These are phyloP conservation scores for Zygnema cylindricum DNA, from an alignment of 139 green algal genomes.

Conservation along the genomic window DNA sequence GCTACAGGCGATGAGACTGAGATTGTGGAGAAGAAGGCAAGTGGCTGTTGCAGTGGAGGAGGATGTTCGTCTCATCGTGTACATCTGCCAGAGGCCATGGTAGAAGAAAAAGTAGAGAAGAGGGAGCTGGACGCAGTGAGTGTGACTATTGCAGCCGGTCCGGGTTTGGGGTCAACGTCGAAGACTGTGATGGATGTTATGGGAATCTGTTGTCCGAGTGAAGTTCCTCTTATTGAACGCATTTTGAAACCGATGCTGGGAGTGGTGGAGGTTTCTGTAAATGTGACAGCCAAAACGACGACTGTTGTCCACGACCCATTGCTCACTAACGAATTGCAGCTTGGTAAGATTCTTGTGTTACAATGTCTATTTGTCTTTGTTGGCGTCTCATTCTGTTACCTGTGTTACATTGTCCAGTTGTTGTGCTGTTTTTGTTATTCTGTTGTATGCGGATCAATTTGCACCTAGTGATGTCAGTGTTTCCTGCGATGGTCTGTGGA, in stretches of 20 bases:
- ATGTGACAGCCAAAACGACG: slow-evolving; percentile 72
- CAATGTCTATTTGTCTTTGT: no score
- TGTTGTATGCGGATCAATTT: no score
- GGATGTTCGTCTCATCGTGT: not conserved
- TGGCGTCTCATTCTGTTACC: no score
- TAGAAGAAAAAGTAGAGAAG: not conserved
- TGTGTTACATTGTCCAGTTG: no score
- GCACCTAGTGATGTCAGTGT: no score
- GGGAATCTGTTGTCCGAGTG: slow-evolving; percentile 78
- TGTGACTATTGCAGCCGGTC: not conserved
- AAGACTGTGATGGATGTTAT: slow-evolving; percentile 52
- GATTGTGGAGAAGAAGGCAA: not conserved
- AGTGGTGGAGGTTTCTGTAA: slow-evolving; percentile 69
- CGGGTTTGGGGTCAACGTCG: slow-evolving; percentile 53
- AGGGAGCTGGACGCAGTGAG: not conserved
- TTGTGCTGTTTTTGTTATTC: no score
- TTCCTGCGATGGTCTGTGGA: no score
- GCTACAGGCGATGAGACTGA: not conserved
- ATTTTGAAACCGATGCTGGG: slow-evolving; percentile 69
- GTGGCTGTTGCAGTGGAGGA: no score
- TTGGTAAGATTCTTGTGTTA: no score
- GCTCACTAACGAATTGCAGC: slow-evolving; percentile 52
- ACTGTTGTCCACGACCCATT: slow-evolving; percentile 68
- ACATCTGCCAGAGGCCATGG: not conserved
- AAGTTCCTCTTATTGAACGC: slow-evolving; percentile 71